Base-by-base conservation (phyloP, 805 yeast genomes). In the Candida oleophila region DNA sequence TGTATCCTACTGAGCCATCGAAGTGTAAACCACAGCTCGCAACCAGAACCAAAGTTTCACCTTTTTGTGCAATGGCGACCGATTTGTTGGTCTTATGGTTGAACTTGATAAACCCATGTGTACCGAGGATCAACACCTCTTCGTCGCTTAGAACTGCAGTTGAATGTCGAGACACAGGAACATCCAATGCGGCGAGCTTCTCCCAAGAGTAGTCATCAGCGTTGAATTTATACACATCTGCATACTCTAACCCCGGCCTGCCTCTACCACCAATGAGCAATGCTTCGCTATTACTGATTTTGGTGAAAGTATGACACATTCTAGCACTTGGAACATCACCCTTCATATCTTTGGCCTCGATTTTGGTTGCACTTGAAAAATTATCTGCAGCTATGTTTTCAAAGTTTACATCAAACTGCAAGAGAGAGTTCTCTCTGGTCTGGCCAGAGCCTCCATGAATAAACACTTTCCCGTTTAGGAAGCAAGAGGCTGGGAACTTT, bases 211-310 rank as follows among this genome's bases (percentile, higher is more conserved):
- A 51, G 4, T 36, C 39, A 18, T 12, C 12, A 16, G 22, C 39
- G 22, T 36, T 20, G 19, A 15, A 36, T 25, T 47, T 46, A 59
- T 68, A 67, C 0, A 65, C 62, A 46, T 71, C 75, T 3, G 45
- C 45, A 34, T 78, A 58, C 0, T 70, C 64, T 8, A 61, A 59
- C 2, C 76, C 74, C 0, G 96, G 95, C 1, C 81, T 73, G 2
- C 74, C 64, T 49, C 95, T 73, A 3, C 96, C 96, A 2, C 94
- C 95, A 30, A 80, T 64, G 3, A 85, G 50, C 1, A 83, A 45
- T 0, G 67, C 38, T 0, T 54, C 57, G 1, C 59, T 57, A 12
- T 59, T 52, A 2, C 48, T 54, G 1, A 77, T 34, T 0, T 56
- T 45, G 0, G 78, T 72, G 30, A 81, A 53, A 0, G 82, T 68